A percentile compares a stretch with the other conserved stretches of the same genome.
phyloP scores from a whole-genome alignment of 352 stramenopile genomes.

The Pythium monospermum region DNA sequence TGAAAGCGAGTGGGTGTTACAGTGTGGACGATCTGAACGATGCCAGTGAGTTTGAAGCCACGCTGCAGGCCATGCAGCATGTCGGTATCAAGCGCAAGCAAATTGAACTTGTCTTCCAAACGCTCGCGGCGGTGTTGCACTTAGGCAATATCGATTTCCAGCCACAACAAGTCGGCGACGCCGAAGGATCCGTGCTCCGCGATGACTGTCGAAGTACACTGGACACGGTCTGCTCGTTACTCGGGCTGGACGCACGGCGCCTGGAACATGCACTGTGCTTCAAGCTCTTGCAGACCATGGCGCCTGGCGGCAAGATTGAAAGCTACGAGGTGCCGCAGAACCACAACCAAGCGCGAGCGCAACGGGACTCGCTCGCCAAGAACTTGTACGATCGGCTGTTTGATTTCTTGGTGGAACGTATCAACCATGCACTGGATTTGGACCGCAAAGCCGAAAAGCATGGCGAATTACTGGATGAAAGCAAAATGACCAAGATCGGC shows the following conservation, averaged over 20 bases:
- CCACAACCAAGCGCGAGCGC: conserved; percentile 82
- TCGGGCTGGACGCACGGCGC: conserved; percentile 56
- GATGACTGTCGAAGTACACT: conserved; percentile 39
- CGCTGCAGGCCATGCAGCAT: conserved; percentile 84
- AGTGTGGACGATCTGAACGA: conserved; percentile 90
- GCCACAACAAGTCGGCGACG: conserved; percentile 52
- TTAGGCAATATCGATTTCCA: conserved; percentile 78
- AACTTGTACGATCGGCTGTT: conserved; percentile 96
- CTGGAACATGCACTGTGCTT: conserved; percentile 77
- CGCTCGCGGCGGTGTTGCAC: conserved; percentile 70
- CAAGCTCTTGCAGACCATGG: conserved; percentile 86
- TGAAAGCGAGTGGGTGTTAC: conserved; percentile 87
- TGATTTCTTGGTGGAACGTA: conserved; percentile 93
- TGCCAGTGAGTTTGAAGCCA: conserved; percentile 84
- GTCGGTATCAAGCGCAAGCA: conserved; percentile 87
- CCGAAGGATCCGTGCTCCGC: conserved; percentile 56
- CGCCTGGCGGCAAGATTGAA: conserved; percentile 73
- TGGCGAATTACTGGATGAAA: conserved; percentile 65
- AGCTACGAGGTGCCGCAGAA: conserved; percentile 87
- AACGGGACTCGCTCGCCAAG: conserved; percentile 95
- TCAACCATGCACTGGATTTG: conserved; percentile 85
- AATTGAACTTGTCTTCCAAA: conserved; percentile 86
- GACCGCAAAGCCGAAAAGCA: conserved; percentile 80
- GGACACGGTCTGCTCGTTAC: conserved; percentile 54
- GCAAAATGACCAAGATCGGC: conserved; percentile 82